A percentile compares a stretch with the other conserved stretches of the same genome.
Evolutionary conservation across 2,329 filamentous ascomycete species (phyloP).

Genomic region (Coniochaeta sp.): DNA sequence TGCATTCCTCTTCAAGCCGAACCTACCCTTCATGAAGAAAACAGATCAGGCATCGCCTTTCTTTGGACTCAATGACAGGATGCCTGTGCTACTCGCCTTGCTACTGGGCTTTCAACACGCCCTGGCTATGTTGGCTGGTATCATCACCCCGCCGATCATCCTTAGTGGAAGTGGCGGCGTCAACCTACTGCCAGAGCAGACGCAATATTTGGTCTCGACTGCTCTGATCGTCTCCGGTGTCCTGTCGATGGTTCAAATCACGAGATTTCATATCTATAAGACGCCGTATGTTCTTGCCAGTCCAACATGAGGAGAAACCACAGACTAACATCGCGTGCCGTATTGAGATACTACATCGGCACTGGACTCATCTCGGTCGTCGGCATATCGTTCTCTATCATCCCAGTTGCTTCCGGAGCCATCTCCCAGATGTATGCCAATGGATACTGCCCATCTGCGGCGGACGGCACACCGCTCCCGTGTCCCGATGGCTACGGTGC

Average conservation of each 20-base stretch:
- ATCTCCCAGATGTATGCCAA: slow-evolving; percentile 72
- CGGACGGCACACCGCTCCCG: slow-evolving; percentile 57
- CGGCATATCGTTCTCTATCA: slow-evolving; percentile 70
- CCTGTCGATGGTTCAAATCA: slow-evolving; percentile 70
- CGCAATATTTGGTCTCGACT: slow-evolving; percentile 74
- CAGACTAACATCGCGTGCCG: neutral
- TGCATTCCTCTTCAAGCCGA: slow-evolving; percentile 74
- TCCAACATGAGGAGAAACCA: neutral
- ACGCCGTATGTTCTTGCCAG: slow-evolving; percentile 40
- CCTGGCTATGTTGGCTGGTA: slow-evolving; percentile 65
- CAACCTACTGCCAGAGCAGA: slow-evolving; percentile 50
- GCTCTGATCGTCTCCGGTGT: slow-evolving; percentile 73
- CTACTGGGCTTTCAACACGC: slow-evolving; percentile 75
- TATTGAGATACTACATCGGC: slow-evolving; percentile 60
- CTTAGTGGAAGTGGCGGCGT: slow-evolving; percentile 54
- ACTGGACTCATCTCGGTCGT: slow-evolving; percentile 77
- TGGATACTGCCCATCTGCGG: slow-evolving; percentile 55
- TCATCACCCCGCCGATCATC: slow-evolving; percentile 74
- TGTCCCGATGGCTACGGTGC: slow-evolving; percentile 73
- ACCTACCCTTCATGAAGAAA: slow-evolving; percentile 74
- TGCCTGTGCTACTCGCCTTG: slow-evolving; percentile 67
- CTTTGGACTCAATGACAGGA: slow-evolving; percentile 72
- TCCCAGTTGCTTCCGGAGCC: slow-evolving; percentile 64
- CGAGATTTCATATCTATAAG: slow-evolving; percentile 62
- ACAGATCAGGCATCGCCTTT: slow-evolving; percentile 57